Percentiles rank a stretch among this genome's conserved stretches.
Conservation (phyloP, 1,284 basidiomycete genomes). For the Earliella scabrosa region DNA sequence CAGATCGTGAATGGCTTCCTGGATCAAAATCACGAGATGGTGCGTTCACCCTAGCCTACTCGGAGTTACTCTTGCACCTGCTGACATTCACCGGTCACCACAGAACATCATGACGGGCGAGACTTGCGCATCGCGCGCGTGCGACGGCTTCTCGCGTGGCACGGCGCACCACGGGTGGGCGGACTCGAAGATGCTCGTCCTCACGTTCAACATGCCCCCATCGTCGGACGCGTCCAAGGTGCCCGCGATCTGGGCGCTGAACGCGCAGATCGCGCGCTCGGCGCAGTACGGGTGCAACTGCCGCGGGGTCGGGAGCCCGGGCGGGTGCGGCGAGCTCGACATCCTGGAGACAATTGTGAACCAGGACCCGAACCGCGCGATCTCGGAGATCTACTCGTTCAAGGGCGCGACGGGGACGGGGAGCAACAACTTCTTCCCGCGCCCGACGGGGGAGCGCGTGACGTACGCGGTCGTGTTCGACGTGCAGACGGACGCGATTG, state of each 20-base stretch:
- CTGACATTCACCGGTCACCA: too few relatives aligned
- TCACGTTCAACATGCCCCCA: conserved; percentile 29
- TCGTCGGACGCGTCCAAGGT: conserved; percentile 22
- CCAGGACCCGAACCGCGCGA: not conserved
- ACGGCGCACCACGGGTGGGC: conserved; percentile 37
- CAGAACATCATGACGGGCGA: conserved; percentile 33
- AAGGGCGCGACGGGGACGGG: conserved; percentile 24
- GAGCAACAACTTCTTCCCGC: conserved; percentile 26
- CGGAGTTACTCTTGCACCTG: too few relatives aligned
- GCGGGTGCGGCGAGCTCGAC: conserved; percentile 38
- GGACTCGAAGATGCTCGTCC: conserved; percentile 34
- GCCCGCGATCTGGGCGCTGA: conserved; percentile 37
- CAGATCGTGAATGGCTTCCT: conserved; percentile 19
- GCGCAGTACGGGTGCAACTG: conserved; percentile 42
- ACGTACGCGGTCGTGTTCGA: conserved; percentile 33
- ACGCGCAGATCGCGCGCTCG: conserved; percentile 35
- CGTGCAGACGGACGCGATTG: conserved; percentile 32
- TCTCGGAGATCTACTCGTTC: not conserved
- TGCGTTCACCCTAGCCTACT: not conserved
- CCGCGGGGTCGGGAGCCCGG: conserved; percentile 29
- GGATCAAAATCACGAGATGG: conserved; percentile 21
- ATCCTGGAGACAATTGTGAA: conserved; percentile 33
- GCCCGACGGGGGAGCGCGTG: conserved; percentile 25
- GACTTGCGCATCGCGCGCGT: conserved; percentile 22
- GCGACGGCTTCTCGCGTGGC: conserved; percentile 36